Conservation (phyloP, 306 rosid species). For the Sindora glabra region DNA sequence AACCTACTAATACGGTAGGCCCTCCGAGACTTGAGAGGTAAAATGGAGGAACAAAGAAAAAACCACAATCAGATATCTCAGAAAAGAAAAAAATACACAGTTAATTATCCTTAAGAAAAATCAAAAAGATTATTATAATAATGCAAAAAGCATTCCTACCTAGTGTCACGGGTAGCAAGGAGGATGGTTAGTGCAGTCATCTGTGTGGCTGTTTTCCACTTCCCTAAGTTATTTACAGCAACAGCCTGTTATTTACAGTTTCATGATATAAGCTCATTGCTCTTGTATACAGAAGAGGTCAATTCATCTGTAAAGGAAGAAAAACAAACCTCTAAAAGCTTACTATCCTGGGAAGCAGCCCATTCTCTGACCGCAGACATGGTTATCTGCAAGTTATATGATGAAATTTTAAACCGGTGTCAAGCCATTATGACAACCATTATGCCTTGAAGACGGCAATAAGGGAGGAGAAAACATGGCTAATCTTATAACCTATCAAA, state of each 20-base stretch:
- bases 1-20: constrained; percentile 49
- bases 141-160: constrained; percentile 30
- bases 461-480: not conserved
- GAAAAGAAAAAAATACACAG: not conserved
- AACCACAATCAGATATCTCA: constrained; percentile 9
- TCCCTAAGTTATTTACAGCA: constrained; percentile 98
- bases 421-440: constrained; percentile 3
- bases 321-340: constrained; percentile 82
- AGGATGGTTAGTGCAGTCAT: constrained; percentile 86
- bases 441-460: not conserved
- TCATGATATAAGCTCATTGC: not conserved
- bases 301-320: not conserved
- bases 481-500: not conserved
- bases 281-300: not conserved
- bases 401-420: no score
- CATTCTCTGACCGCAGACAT: constrained; percentile 99
- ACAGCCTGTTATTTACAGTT: constrained; percentile 53
- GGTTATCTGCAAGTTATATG: constrained; percentile 74
- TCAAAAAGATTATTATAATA: constrained; percentile 12
- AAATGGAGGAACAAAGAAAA: not conserved
- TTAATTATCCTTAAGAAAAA: not conserved
- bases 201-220: constrained; percentile 99
- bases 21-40: constrained; percentile 72
- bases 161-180: constrained; percentile 80
- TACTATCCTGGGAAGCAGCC: constrained; percentile 95